Base-by-base conservation (phyloP, 257 asterid genomes). In the Solanum clarkiae region DNA sequence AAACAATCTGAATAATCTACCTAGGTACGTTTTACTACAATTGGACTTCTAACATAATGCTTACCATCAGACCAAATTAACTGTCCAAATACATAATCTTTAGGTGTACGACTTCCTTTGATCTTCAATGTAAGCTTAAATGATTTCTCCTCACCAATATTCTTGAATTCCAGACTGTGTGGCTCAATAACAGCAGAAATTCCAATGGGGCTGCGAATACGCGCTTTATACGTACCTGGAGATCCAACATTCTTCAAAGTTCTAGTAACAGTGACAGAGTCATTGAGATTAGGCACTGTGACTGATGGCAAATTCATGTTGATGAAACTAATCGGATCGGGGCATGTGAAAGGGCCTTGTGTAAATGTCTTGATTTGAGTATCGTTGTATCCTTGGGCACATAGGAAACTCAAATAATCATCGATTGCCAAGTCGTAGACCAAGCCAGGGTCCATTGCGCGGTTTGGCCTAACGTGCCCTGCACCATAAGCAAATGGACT, bases 381-480 rank as follows among this genome's bases (percentile, higher is more conserved):
- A 70, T 85, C 83, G 65, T 92, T 94, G 86, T 90, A 92, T 69
- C 97, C 97, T 18, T 90, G 88, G 14, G 95, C 86, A 81, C 98
- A 96, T 26, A 96, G 85, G 86, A 94, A 93, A 82, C 84, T 63
- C 60, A 96, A 85, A 92, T 96, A 93, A 83, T 96, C 99, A 1
- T 32, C 42, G 16, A 26, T 51, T 0, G 90, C 51, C 53, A 92
- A 82, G 86, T 96, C 99, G 12, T 96, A 96, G 16, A 96, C 94
- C 88, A 96, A 84, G 3, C 99, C 99, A 7, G 99, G 98, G 81
- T 96, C 94, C 97, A 92, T 92, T 16, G 99, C 99, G 0, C 94
- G 93, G 93, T 96, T 95, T 24, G 99, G 98, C 60, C 90, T 88
- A 57, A 95, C 90, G 53, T 96, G 98, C 12, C 99, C 99, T 80